Percentiles rank a stretch among this genome's conserved stretches.
These are phyloP conservation scores for Nigrospora osmanthi DNA, from an alignment of 2,329 filamentous ascomycete genomes.

Conservation along the genomic window DNA sequence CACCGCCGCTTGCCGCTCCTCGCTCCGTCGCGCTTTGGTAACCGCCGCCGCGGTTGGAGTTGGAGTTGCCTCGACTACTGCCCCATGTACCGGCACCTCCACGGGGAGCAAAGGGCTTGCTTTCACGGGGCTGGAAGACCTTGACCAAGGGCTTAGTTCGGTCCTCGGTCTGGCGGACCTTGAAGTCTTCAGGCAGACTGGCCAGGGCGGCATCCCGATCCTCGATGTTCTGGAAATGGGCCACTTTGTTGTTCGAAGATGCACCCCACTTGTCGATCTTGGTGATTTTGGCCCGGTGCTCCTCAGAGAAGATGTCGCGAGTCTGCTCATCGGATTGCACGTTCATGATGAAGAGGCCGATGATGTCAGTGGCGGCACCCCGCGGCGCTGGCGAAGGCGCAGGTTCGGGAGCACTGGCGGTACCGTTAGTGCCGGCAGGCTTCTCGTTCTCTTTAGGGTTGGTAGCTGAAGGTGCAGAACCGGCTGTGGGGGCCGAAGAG, in stretches of 20 bases:
- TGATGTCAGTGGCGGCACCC: conserved; percentile 53
- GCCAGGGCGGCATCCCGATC: conserved; percentile 75
- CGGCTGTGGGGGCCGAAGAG: conserved; percentile 25
- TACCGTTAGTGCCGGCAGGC: conserved; percentile 42
- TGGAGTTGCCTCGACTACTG: conserved; percentile 51
- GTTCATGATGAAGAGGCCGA: conserved; percentile 86
- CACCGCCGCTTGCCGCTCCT: conserved; percentile 53
- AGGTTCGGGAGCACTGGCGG: conserved; percentile 42
- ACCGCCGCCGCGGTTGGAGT: conserved; percentile 58
- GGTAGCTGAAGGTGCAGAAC: conserved; percentile 23
- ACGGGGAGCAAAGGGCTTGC: conserved; percentile 46
- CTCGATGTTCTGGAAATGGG: conserved; percentile 71
- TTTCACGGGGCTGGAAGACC: conserved; percentile 67
- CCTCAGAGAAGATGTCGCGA: conserved; percentile 71
- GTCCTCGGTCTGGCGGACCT: conserved; percentile 64
- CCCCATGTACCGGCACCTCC: conserved; percentile 63
- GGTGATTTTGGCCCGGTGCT: conserved; percentile 74
- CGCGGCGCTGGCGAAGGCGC: conserved; percentile 53
- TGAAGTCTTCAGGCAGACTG: conserved; percentile 66
- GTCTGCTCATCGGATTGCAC: conserved; percentile 77
- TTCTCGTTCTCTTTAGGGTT: conserved; percentile 49
- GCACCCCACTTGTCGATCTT: conserved; percentile 73
- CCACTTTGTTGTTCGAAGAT: conserved; percentile 64
- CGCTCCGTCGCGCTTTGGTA: conserved; percentile 82
- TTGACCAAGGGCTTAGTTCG: conserved; percentile 75